Base-by-base conservation (phyloP, 1,284 basidiomycete genomes). In the Pseudozyma hubeiensis region DNA sequence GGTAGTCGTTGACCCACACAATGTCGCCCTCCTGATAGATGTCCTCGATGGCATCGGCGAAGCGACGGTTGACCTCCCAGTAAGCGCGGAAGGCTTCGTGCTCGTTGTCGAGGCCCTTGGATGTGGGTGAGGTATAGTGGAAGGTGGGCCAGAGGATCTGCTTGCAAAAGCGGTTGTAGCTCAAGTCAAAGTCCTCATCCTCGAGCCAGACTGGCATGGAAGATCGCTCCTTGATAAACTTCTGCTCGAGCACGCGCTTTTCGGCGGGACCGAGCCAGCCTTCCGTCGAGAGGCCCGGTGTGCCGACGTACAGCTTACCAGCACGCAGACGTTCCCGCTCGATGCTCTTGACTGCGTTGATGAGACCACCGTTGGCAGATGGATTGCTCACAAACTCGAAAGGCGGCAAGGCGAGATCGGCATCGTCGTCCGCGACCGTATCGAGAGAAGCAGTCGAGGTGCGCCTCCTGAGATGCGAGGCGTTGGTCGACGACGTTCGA, bases 71-170 rank as follows among this genome's bases (percentile, higher is more conserved):
- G 68, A 93, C 91, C 17, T 91, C 88, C 54, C 89, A 88, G 80
- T 94, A 94, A 78, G 93, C 90, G 67, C 89, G 89, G 86, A 89
- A 94, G 0, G 91, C 88, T 39, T 84, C 84, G 51, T 90, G 90
- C 85, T 93, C 91, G 84, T 91, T 91, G 80, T 89, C 87, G 78
- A 92, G 92, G 0, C 91, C 92, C 84, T 92, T 92, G 0, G 91
- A 92, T 0, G 91, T 92, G 5, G 92, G 92, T 47, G 93, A 88
- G 8, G 91, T 91, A 79, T 93, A 94, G 84, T 94, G 93, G 43
- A 94, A 87, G 62, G 90, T 91, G 0, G 93, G 93, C 93, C 93
- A 94, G 33, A 94, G 88, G 31, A 93, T 91, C 87, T 92, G 92
- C 79, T 94, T 93, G 84, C 93, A 94, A 84, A 93, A 94, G 76